A percentile compares a stretch with the other conserved stretches of the same genome.
phyloP scores from a whole-genome alignment of 345 rosid genomes.

The Lenwebbia sp. region DNA sequence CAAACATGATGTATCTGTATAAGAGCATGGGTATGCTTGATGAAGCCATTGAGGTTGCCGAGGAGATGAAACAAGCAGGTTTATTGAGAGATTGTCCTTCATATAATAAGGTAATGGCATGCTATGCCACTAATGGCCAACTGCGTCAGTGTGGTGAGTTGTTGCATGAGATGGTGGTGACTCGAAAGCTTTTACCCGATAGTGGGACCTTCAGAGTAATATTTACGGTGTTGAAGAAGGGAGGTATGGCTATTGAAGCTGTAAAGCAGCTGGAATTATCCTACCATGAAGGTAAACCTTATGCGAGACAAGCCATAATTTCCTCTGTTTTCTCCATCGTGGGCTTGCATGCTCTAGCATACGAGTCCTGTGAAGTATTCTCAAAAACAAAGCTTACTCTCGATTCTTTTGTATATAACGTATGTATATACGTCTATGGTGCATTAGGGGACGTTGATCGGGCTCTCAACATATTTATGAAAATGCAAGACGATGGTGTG shows the following conservation, averaged over 20 bases:
- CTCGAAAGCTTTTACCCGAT: conserved; percentile 50
- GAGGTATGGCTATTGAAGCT: conserved; percentile 61
- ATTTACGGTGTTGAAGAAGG: conserved; percentile 62
- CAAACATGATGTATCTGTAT: conserved; percentile 75
- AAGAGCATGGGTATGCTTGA: conserved; percentile 82
- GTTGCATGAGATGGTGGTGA: conserved; percentile 68
- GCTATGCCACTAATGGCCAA: conserved; percentile 60
- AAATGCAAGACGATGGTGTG: conserved; percentile 69
- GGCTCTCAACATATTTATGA: conserved; percentile 62
- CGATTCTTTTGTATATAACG: conserved; percentile 56
- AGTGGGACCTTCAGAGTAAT: conserved; percentile 49
- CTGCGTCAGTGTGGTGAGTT: conserved; percentile 58
- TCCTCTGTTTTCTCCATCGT: conserved; percentile 53
- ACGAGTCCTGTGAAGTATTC: conserved; percentile 35
- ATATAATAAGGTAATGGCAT: conserved; percentile 66
- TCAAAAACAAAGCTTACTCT: conserved; percentile 24
- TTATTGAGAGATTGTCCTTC: conserved; percentile 48
- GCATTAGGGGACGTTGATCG: conserved; percentile 49
- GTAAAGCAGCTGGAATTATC: conserved; percentile 60
- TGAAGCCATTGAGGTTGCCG: conserved; percentile 68
- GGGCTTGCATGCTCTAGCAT: conserved; percentile 54
- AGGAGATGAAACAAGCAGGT: conserved; percentile 73
- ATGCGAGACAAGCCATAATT: conserved; percentile 48
- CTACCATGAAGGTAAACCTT: conserved; percentile 54
- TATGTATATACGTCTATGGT: conserved; percentile 49